Base-by-base conservation (phyloP, 768 basidiomycete species). In the Mycena olivaceomarginata region DNA sequence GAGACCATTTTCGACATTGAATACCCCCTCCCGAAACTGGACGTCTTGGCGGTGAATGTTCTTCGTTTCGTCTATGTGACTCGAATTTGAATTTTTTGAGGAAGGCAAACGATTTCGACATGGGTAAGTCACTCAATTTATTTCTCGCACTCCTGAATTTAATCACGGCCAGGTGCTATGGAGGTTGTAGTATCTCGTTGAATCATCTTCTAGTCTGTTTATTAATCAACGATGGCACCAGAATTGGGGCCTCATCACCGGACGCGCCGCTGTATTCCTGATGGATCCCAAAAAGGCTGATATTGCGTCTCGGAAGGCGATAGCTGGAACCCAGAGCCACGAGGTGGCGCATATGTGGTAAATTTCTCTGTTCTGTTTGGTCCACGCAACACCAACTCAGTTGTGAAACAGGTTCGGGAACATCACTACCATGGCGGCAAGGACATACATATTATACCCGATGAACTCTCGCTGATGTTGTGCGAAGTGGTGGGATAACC, bases 211-310 rank as follows among this genome's bases (percentile, higher is more conserved):
- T 5, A 39, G 16, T 63, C 6, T 13, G 16, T 37, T n/a, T 20
- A 15, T 45, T 43, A 40, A 60, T 13, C 59, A 15, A 25, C 5
- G 11, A 13, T 18, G 15, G 6, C 25, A 4, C 12, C 20, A 79
- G 74, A 97, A 97, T 84, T 97, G 95, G 95, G 96, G 96, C 39
- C 87, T 98, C 72, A 98, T 98, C 82, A 97, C 94, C n/a, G 98
- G 97, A n/a, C 89, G 97, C 51, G 96, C 96, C 0, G 91, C 88
- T 60, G 94, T 92, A 5, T 95, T 95, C 84, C 85, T 98, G 56
- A 89, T 95, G 76, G 95, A 98, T 84, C 92, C 93, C 18, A 88
- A 93, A 82, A 93, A 91, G 70, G 90, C 90, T 25, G 94, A 96
- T 79, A 85, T 97, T 65, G 87, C 86, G 6, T 93, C 93, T 43